Percentiles rank a stretch among this genome's conserved stretches.
phyloP scores from a whole-genome alignment of 495 filamentous ascomycete species.

The Penicillium steckii region DNA sequence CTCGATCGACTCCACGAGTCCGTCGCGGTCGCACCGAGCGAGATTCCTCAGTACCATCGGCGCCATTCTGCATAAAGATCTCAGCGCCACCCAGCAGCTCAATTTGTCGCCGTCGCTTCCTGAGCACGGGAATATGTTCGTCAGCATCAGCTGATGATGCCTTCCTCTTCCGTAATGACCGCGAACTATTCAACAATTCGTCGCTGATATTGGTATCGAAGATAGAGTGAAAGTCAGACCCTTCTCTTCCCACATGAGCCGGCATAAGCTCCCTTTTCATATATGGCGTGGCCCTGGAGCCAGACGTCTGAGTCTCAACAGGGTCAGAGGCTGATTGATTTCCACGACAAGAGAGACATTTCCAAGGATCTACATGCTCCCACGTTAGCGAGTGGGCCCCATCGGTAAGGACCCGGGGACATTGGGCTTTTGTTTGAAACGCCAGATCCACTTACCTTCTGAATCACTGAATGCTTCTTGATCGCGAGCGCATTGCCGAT shows the following conservation, averaged over 20 bases:
- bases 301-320: constrained; percentile 39
- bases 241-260: constrained; percentile 62
- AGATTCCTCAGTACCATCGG: constrained; percentile 23
- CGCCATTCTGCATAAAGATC: constrained; percentile 13
- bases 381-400: constrained; percentile 20
- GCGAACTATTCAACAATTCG: constrained; percentile 81
- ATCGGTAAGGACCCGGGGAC: background rate
- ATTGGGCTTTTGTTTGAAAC: background rate
- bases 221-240: constrained; percentile 80
- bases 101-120: constrained; percentile 45
- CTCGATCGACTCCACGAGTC: constrained; percentile 33
- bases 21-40: constrained; percentile 36
- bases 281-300: constrained; percentile 45
- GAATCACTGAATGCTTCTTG: constrained; percentile 66
- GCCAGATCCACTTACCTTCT: constrained; percentile 57
- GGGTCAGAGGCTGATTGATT: constrained; percentile 59
- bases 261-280: constrained; percentile 75
- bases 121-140: constrained; percentile 45
- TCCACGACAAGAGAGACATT: constrained; percentile 72
- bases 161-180: constrained; percentile 85
- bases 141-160: constrained; percentile 55
- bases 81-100: constrained; percentile 24
- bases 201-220: constrained; percentile 76
- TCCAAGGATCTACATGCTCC: constrained; percentile 60
- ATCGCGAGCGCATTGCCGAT: constrained; percentile 89